Evolutionary conservation across 768 basidiomycete genomes (phyloP), one percentile per base, ranked within the genome.

Genomic region (Mycena leptocephala): DNA sequence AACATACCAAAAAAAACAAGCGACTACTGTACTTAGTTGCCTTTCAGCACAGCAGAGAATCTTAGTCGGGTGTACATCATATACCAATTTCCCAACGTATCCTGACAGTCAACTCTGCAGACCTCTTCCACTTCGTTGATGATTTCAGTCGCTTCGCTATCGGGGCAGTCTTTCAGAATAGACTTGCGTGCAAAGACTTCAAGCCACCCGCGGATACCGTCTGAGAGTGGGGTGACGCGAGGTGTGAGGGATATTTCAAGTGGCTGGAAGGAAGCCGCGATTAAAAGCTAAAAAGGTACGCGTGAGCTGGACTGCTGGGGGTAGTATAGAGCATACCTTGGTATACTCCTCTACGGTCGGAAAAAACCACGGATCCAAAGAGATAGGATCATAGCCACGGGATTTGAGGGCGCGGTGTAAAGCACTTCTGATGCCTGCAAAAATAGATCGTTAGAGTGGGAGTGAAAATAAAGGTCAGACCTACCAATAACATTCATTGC

Each of bases 291-390:
- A 35, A 20, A 28, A 7, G 43, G 66, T 46, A 59, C 33, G 59
- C 75, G 11, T 76, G 53, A 48, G 39, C 64, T 56, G 37, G 32
- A 24, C 35, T 18, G 51, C 2, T 43, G 70, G 35, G n/a, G n/a
- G n/a, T n/a, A n/a, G n/a, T 18, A n/a, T 22, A 26, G 26, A 33
- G 74, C 86, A 72, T 80, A 93, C 93, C 82, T 87, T 86, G 58
- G 82, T 84, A 82, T 97, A 96, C 73, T 94, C 92, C 33, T 90
- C 88, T 14, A 88, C 88, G 0, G 93, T 93, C 5, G 96, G 96
- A 81, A 96, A 96, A 85, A 92, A 96, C 95, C 95, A 97, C 0
- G 96, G 96, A 80, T 97, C 96, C 53, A 92, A 81, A 14, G 83
- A 79, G 11, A 84, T 83, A 13, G 95, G 91, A 82, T 95, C 87